Base-by-base conservation (phyloP, 2,329 filamentous ascomycete genomes). In the Epichloe aotearoae region DNA sequence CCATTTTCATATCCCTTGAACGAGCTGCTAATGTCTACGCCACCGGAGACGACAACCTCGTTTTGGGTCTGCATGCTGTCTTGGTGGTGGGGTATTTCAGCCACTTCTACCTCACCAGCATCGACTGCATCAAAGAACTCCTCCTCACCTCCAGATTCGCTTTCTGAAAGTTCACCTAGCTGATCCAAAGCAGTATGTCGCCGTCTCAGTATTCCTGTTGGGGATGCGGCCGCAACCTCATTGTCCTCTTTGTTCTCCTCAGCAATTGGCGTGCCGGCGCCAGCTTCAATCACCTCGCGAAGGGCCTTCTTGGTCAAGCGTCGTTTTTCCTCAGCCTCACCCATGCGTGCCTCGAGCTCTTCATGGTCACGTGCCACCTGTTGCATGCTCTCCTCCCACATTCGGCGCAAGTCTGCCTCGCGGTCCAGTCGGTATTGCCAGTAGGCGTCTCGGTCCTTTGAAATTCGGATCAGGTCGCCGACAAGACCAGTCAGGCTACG, bases 341-440 rank as follows among this genome's bases (percentile, higher is more conserved):
- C 88, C 54, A 96, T 86, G 52, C 83, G 84, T 37, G 81, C 87
- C 64, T 97, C 88, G 1, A 98, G 76, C 48, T 89, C 80, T 67
- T 97, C 93, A 60, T 98, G 93, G 65, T 98, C 93, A 51, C 82
- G 83, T 17, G 90, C 93, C n/a, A 98, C 86, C 60, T 90, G 83
- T 10, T 93, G 89, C 93, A 98, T 96, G 68, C 90, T 97, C 61
- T 98, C 93, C 68, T 98, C 93, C 93, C 93, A 98, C 81, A 98
- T 87, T 53, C 87, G 84, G 38, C 93, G 82, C 69, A 97, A 84
- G 63, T 95, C 88, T 42, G 84, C 83, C 69, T 98, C 93, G 50
- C 89, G 84, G 58, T 95, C 90, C 40, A 98, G 74, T 14, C 90
- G 83, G 64, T 95, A 94, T 66, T 97, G 91, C 93, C 93, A 98